phyloP scores from a whole-genome alignment of 257 asterid species.

The Penstemon barbatus region DNA sequence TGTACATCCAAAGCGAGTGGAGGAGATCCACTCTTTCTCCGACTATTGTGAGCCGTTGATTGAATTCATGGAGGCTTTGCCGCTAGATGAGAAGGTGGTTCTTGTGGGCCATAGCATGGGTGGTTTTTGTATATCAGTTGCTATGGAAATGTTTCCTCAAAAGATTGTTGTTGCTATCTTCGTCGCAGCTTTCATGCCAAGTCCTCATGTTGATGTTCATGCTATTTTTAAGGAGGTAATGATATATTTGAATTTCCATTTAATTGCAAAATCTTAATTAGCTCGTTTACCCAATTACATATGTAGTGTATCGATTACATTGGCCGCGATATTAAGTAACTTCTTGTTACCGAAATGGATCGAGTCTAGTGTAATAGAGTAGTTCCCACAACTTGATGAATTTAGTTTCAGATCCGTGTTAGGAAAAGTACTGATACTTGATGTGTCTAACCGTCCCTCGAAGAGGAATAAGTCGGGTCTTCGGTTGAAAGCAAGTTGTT shows the following conservation, averaged over 20 bases:
- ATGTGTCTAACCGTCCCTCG: too few species aligned
- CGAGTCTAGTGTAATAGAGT: too few species aligned
- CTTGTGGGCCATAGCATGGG: slow-evolving; percentile 37
- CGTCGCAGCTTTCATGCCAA: slow-evolving; percentile 27
- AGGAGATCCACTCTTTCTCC: slow-evolving; percentile 22
- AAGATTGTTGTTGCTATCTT: slow-evolving; percentile 23
- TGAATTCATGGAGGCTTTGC: slow-evolving; percentile 27
- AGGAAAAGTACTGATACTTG: too few species aligned
- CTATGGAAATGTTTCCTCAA: slow-evolving; percentile 25
- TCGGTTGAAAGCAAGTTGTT: too few species aligned
- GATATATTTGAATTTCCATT: neutral
- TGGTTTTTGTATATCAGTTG: slow-evolving; percentile 26
- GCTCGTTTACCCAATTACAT: too few species aligned
- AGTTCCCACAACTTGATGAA: too few species aligned
- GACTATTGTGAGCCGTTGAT: slow-evolving; percentile 27
- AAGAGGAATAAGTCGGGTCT: too few species aligned
- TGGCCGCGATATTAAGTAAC: too few species aligned
- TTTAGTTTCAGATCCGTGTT: too few species aligned
- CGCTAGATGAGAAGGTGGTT: slow-evolving; percentile 5
- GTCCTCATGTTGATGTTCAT: slow-evolving; percentile 21
- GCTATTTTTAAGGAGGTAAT: slow-evolving; percentile 18
- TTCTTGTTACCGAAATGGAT: too few species aligned
- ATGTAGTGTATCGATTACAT: too few species aligned
- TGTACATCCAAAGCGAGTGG: slow-evolving; percentile 12
- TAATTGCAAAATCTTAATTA: too few species aligned